Evolutionary conservation across 768 basidiomycete genomes (phyloP), one percentile per base, ranked within the genome.

Genomic region (Termitomyces sp.): DNA sequence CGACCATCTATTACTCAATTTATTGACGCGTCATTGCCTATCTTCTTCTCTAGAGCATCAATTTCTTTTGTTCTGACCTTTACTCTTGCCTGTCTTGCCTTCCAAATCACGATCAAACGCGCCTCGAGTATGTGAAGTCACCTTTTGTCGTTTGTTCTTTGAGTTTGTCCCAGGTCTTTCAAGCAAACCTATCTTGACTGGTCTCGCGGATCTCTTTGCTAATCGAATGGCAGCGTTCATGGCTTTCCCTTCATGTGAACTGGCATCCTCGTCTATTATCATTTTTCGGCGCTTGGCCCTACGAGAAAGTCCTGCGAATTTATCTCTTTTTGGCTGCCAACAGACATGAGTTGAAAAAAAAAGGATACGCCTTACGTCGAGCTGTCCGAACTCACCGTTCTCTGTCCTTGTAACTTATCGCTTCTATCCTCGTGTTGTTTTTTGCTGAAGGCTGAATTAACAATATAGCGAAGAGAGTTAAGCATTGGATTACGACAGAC

Each of bases 271-370:
- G 67, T 94, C 90, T 70, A 83, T 77, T 7, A 88, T 87, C 75
- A 95, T 77, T 74, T 94, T 97, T 66, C 94, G 81, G 58, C 96
- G 81, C 70, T 97, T 98, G 51, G 81, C 85, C 66, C 81, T 86
- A 59, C 96, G 84, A n/a, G 94, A 88, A 12, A 98, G 80, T 10
- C 94, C 95, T 7, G 89, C 78, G 59, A 84, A 82, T 62, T 86
- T 88, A 64, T 91, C 88, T 62, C 89, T 80, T 69, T 88, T 89
- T 18, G 84, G 84, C 88, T 91, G 66, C 10, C 15, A 49, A 56
- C 54, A 37, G 55, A 34, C 54, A 57, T 26, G 51, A 48, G 31
- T 44, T 24, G 31, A 56, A 51, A 56, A n/a, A 44, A 15, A 56
- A n/a, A 44, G 16, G 33, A 29, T 57, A 24, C 10, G 48, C 18